Evolutionary conservation across 1,139 yeast species (phyloP), one percentile per base, ranked within the genome.

Genomic region (Eremothecium cymbalariae): DNA sequence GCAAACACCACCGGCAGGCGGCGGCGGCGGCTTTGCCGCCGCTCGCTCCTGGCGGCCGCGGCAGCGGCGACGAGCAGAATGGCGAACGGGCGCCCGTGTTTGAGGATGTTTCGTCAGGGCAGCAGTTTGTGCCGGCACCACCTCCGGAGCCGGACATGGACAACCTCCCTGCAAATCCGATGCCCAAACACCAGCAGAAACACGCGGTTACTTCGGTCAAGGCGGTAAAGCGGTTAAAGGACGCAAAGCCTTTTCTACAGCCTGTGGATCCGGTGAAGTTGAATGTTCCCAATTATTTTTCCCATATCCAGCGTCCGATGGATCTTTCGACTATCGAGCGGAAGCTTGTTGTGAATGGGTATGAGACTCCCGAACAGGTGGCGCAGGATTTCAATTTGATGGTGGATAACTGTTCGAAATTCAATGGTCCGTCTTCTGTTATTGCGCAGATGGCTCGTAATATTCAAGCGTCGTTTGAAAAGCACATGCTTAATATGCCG

Each of bases 401-500:
- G 77, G 90, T 90, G 18, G 59, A 62, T 19, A 90, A 93, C 63
- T 86, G 96, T 62, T 66, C 70, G 33, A 70, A 70, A 41, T 90
- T 90, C 59, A 90, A 90, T 56, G 99, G 99, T 29, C 76, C 74
- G 38, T 75, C 77, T 26, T 72, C 95, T 2, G 74, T 76, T 16
- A 88, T 90, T 44, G 74, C 97, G 2, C 81, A 77, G 55, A 90
- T 90, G 97, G 97, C 85, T 13, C 72, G 77, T 50, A 83, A 81
- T 55, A 73, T 90, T 37, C 93, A 85, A 60, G 90, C 93, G 2
- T 81, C 90, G 48, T 93, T 90, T 57, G 95, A 84, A 57, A 86
- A 88, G 51, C 96, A 90, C 58, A 77, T 86, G 79, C 69, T 82
- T 42, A 84, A 86, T 59, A 79, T 88, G 76, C 98, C 99, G 4